These are phyloP conservation scores for Diaporthe batatas DNA, from an alignment of 2,329 filamentous ascomycete genomes.

Conservation along the genomic window DNA sequence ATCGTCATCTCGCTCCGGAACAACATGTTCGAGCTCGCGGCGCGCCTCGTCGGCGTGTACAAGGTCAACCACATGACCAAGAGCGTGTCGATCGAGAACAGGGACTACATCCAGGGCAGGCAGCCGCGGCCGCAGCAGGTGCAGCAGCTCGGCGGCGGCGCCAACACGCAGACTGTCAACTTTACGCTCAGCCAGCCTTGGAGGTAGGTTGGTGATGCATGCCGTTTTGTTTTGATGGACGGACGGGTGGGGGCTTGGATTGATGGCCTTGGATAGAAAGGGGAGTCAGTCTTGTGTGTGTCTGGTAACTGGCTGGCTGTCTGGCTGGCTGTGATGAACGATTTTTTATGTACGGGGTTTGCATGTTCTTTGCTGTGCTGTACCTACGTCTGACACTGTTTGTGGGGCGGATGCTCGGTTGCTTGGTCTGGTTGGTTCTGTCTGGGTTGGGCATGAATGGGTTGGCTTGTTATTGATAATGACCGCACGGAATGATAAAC, in stretches of 20 bases:
- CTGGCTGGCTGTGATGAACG: conserved; percentile 4
- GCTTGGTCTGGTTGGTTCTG: too few relatives aligned
- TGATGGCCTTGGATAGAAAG: background rate
- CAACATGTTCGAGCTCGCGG: conserved; percentile 99
- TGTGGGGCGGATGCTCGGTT: background rate
- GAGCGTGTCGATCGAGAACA: conserved; percentile 90
- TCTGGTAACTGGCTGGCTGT: background rate
- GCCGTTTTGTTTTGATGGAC: too few relatives aligned
- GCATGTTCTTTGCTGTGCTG: background rate
- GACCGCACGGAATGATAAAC: conserved; percentile 39
- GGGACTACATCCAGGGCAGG: conserved; percentile 74
- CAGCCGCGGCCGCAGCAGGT: conserved; percentile 52
- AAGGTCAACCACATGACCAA: conserved; percentile 99
- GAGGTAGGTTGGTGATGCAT: conserved; percentile 21
- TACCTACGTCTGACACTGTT: background rate
- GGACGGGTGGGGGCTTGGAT: background rate
- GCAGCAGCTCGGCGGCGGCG: conserved; percentile 44
- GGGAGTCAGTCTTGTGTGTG: conserved; percentile 10
- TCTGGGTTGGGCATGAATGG: background rate
- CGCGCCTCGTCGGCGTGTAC: conserved; percentile 95
- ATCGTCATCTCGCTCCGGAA: conserved; percentile 98
- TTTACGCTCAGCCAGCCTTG: conserved; percentile 43
- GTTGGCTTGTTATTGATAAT: conserved; percentile 38
- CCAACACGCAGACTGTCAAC: conserved; percentile 42
- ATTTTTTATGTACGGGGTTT: conserved; percentile 25